Base-by-base conservation (phyloP, 306 rosid genomes). In the Lathyrus tuberosus region DNA sequence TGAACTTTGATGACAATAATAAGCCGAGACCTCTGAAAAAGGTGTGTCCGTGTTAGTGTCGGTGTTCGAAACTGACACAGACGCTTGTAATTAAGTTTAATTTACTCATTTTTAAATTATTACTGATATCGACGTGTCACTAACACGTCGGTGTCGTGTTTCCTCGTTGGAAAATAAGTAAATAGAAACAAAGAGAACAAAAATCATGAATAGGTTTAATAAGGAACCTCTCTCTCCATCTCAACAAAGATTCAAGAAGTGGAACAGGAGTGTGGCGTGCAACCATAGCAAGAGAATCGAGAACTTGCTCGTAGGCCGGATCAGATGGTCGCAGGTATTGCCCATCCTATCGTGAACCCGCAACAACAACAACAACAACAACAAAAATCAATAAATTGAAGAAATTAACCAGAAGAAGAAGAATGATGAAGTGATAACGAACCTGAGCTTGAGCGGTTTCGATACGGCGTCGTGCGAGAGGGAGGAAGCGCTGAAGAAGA, bases 401-500 rank as follows among this genome's bases (percentile, higher is more conserved):
- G 8, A 10, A 53, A 53, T 20, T 10, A 22, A 63, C 8, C 6
- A 16, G 0, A 17, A 53, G 41, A 0, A 43, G 5, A 11, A 54
- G 11, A n/a, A 12, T 15, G 10, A 10, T 4, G 17, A 8, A 31
- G 24, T 53, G 0, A 47, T 3, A 3, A 2, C 1, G 24, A 15
- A 78, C 97, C 96, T 95, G 99, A 3, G 97, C 99, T 87, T 95
- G 99, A 48, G 99, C 96, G 48, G 99, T 95, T 84, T 95, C 97
- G 15, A 95, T 95, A 76, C 97, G 97, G 60, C 99, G 97, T 35
- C 99, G 95, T 37, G 99, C 96, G 54, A 95, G 96, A 1, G 97
- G 99, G 62, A 95, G 99, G 75, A 95, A 95, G 67, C 99, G 92
- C 88, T 95, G 99, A 67, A 91, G 97, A 69, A 95, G 81, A 53